A percentile compares a stretch with the other conserved stretches of the same genome.
Conservation (phyloP, 2,329 filamentous ascomycete species). For the Ophiostoma quercus region DNA sequence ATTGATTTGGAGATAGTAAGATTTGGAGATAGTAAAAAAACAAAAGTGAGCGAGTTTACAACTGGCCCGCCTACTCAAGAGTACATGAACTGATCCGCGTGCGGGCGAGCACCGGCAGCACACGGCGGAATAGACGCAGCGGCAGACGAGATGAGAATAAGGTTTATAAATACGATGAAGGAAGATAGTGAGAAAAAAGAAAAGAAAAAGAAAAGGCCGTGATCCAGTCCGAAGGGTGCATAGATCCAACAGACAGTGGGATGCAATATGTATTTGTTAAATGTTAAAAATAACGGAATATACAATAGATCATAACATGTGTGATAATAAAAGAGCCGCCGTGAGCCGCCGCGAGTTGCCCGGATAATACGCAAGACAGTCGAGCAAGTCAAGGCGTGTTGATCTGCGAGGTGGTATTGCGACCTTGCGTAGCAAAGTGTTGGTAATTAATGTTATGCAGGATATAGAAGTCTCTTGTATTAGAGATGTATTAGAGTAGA, state of each 20-base stretch:
- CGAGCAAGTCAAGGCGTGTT: neutral
- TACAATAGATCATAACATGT: neutral
- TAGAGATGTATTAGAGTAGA: neutral
- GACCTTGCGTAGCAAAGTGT: neutral
- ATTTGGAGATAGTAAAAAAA: no score
- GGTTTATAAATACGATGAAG: neutral
- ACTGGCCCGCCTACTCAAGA: neutral
- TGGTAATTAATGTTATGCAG: neutral
- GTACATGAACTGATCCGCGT: constrained; percentile 14
- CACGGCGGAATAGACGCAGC: neutral
- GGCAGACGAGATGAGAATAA: neutral
- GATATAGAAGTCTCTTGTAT: no score
- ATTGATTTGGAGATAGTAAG: neutral
- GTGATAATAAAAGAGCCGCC: neutral
- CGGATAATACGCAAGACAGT: neutral
- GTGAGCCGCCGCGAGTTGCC: constrained; percentile 8
- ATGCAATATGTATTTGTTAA: neutral
- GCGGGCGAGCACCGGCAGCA: neutral
- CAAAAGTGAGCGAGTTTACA: neutral
- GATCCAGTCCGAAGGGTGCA: constrained; percentile 5
- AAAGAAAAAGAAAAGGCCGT: neutral
- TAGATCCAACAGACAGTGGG: constrained; percentile 3
- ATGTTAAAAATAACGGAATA: neutral
- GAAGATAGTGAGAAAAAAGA: neutral
- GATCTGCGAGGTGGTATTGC: constrained; percentile 7